Percentiles rank a stretch among this genome's conserved stretches.
Conservation (phyloP, 805 yeast genomes). For the Clavispora phyllophila region DNA sequence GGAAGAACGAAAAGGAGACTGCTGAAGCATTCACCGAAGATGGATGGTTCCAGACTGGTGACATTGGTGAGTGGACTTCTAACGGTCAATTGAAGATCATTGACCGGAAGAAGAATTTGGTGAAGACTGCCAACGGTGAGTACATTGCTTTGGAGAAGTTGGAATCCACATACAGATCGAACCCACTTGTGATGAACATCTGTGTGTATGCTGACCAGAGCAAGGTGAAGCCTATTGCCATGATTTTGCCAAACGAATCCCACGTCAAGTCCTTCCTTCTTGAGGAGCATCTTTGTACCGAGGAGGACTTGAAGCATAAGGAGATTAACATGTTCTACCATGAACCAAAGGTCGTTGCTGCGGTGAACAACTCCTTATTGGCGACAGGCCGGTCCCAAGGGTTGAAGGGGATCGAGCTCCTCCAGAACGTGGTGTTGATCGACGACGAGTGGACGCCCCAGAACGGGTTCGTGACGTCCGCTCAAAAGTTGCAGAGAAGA, state of each 20-base stretch:
- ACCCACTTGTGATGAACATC: slow-evolving; percentile 67
- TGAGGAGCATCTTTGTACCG: slow-evolving; percentile 42
- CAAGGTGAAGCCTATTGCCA: slow-evolving; percentile 89
- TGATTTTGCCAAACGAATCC: slow-evolving; percentile 74
- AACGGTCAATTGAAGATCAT: slow-evolving; percentile 77
- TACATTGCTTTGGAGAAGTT: slow-evolving; percentile 94
- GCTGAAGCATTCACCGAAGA: slow-evolving; percentile 69
- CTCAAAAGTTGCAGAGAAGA: slow-evolving; percentile 93
- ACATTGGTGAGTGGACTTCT: slow-evolving; percentile 88
- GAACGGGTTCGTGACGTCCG: slow-evolving; percentile 88
- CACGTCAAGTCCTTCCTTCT: slow-evolving; percentile 55
- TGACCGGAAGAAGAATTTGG: slow-evolving; percentile 93
- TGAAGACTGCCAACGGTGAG: slow-evolving; percentile 95
- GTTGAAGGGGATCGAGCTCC: slow-evolving; percentile 76
- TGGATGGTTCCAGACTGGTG: slow-evolving; percentile 97
- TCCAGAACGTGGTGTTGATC: slow-evolving; percentile 70
- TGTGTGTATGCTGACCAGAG: slow-evolving; percentile 90
- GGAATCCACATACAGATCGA: slow-evolving; percentile 86
- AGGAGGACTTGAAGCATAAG: slow-evolving; percentile 42
- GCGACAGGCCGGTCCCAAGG: slow-evolving; percentile 80
- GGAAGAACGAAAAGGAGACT: slow-evolving; percentile 79
- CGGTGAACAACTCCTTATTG: slow-evolving; percentile 54
- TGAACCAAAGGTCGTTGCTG: slow-evolving; percentile 51
- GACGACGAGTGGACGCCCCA: slow-evolving; percentile 98
- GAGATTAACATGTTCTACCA: slow-evolving; percentile 46